Evolutionary conservation across 1,284 basidiomycete species (phyloP), one percentile per base, ranked within the genome.

Genomic region (Cutaneotrichosporon mucoides): DNA sequence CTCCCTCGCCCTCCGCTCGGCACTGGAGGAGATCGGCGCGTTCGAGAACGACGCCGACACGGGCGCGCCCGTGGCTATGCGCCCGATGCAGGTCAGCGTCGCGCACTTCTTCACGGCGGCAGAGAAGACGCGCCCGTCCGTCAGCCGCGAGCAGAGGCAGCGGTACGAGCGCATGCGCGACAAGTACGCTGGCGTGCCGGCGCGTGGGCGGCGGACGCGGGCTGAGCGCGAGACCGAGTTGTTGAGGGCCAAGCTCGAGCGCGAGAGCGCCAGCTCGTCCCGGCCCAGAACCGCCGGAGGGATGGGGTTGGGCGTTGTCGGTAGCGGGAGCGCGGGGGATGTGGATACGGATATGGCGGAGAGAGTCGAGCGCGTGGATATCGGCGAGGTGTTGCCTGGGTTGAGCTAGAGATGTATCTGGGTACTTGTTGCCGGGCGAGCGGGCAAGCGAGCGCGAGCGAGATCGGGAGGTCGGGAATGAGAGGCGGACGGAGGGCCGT

Each of bases 91-190:
- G 65, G 81, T 75, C 55, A 83, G 73, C 38, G 70, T 73, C 11
- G 76, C 80, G 2, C 91, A 99, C 76, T 97, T 98, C 69, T 73
- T 76, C 33, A 75, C 72, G 2, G 94, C 94, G 8, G 78, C 92
- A 66, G 84, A 84, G 24, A 96, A 95, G 79, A 87, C 96, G 10
- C 83, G 85, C 55, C 92, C 93, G 8, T 93, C 90, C 74, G 95
- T 98, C 11, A 89, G 87, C 50, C 79, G 79, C 10, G 83, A 84
- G 45, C 94, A 98, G 81, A 82, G 91, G 68, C 81, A 83, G 68
- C 87, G 87, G 76, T 98, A 98, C 71, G 86, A 91, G 70, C 82
- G 83, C 33, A 79, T 95, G 62, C 81, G 88, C 60, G 83, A 84
- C 48, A 92, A 88, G 76, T 92, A 92, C 73, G 86, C 88, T 5